phyloP scores from a whole-genome alignment of 2,329 filamentous ascomycete genomes.

The Bimuria novae-zelandiae region DNA sequence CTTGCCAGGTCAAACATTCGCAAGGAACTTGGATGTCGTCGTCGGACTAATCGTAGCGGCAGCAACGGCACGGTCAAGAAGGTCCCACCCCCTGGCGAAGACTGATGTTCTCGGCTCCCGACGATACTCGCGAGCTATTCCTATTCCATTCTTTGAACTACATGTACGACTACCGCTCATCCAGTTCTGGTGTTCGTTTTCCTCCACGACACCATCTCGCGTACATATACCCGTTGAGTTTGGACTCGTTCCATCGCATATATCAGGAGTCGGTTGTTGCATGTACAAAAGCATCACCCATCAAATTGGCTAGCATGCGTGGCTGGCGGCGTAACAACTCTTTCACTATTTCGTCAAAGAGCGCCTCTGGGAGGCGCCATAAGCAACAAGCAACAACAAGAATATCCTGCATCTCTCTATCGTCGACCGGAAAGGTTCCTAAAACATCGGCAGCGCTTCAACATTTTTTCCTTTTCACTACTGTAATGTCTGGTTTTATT shows the following conservation, averaged over 20 bases:
- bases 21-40: conserved; percentile 31
- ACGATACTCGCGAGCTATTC: conserved; percentile 1
- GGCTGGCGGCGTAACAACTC: neutral
- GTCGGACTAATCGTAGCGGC: conserved; percentile 52
- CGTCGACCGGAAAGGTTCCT: neutral
- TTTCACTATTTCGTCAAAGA: neutral
- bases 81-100: conserved; percentile 37
- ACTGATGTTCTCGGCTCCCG: conserved; percentile 14
- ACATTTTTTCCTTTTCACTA: neutral
- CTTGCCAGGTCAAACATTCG: conserved; percentile 36
- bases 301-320: neutral
- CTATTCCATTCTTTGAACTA: conserved; percentile 6
- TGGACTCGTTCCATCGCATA: conserved; percentile 1
- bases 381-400: neutral
- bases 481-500: neutral
- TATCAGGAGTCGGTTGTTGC: conserved; percentile 8
- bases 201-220: neutral
- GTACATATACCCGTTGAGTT: conserved; percentile 8
- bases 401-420: neutral
- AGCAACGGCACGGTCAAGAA: conserved; percentile 58
- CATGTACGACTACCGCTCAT: conserved; percentile 15
- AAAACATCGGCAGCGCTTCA: neutral
- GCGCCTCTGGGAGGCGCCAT: neutral
- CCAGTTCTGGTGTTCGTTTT: conserved; percentile 1
- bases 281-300: conserved; percentile 2